Base-by-base conservation (phyloP, 768 basidiomycete genomes). In the Mycena crocata region DNA sequence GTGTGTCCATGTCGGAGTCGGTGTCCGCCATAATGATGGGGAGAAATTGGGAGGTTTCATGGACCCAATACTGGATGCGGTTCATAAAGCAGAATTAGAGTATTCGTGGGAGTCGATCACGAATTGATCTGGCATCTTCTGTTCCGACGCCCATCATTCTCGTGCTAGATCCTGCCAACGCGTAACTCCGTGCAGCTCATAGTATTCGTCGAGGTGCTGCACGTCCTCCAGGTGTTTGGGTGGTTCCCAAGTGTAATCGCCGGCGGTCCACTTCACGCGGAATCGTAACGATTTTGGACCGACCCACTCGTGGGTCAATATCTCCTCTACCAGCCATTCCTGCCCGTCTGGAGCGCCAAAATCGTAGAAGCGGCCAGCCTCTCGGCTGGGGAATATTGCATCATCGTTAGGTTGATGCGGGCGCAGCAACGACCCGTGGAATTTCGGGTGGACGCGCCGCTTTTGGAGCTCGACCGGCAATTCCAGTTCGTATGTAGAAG, bases 311-410 rank as follows among this genome's bases (percentile, higher is more conserved):
- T 79, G 75, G 0, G 66, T 72, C 1, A 75, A 37, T 0, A 84
- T 76, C 0, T 78, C 69, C 12, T 84, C 79, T 2, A 85, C 78
- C 13, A 77, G 67, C 73, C 74, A 82, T 64, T 86, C 81, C 0
- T 73, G 72, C 5, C 81, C 76, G 7, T 77, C 71, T 2, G 61
- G 60, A 0, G 57, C 64, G 0, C 82, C 77, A 59, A 82, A 80
- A 64, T 84, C 80, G 42, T 82, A 84, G 21, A 77, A 76, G 32
- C 75, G 72, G 3, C 68, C 64, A 0, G 68, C 56, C 2, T 69
- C 51, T 0, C 79, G 55, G 12, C 74, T 67, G 0, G 81, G 83
- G 72, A 85, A 85, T 39, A 77, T n/a, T 1, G 24, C 57, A 37
- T 79, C 73, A 69, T 85, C 78, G 28, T 77, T 79, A 0, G 73